Evolutionary conservation across 495 filamentous ascomycete species (phyloP).

Genomic region (Neurospora sp.): DNA sequence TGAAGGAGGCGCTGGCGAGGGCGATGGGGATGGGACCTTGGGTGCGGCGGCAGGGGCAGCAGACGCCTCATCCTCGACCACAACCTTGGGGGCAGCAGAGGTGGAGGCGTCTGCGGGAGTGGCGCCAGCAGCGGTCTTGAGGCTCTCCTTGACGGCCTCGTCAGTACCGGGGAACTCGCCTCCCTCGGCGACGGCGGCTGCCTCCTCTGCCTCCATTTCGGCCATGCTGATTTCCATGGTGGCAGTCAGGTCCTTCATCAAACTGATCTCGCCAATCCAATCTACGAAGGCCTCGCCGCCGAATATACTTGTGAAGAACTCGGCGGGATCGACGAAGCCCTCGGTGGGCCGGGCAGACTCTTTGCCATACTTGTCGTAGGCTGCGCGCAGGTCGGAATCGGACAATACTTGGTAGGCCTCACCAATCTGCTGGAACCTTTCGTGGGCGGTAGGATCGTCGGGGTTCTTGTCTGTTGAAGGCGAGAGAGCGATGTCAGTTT

Average conservation of each 20-base stretch:
- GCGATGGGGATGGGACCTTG: slow-evolving; percentile 20
- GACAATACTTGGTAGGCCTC: slow-evolving; percentile 98
- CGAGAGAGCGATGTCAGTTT: slow-evolving; percentile 4
- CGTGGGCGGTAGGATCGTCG: slow-evolving; percentile 87
- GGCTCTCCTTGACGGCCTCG: slow-evolving; percentile 40
- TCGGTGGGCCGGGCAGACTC: slow-evolving; percentile 76
- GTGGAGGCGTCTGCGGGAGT: slow-evolving; percentile 14
- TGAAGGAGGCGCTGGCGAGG: slow-evolving; percentile 43
- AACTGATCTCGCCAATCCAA: slow-evolving; percentile 81
- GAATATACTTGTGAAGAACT: slow-evolving; percentile 99
- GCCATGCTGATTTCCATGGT: slow-evolving; percentile 86
- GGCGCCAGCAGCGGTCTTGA: slow-evolving; percentile 24
- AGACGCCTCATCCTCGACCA: slow-evolving; percentile 34
- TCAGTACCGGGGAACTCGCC: slow-evolving; percentile 37
- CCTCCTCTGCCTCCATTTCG: slow-evolving; percentile 56
- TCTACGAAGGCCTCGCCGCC: slow-evolving; percentile 92
- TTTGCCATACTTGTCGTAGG: slow-evolving; percentile 96
- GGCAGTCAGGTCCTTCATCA: slow-evolving; percentile 84
- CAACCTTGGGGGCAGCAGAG: slow-evolving; percentile 25
- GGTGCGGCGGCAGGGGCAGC: slow-evolving; percentile 5
- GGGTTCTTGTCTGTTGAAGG: slow-evolving; percentile 80
- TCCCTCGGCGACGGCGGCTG: slow-evolving; percentile 22
- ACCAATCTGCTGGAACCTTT: slow-evolving; percentile 87
- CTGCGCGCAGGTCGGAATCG: slow-evolving; percentile 70
- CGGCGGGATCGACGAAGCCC: slow-evolving; percentile 91